Conservation (phyloP, 1,284 basidiomycete genomes). For the Irpex sp. region DNA sequence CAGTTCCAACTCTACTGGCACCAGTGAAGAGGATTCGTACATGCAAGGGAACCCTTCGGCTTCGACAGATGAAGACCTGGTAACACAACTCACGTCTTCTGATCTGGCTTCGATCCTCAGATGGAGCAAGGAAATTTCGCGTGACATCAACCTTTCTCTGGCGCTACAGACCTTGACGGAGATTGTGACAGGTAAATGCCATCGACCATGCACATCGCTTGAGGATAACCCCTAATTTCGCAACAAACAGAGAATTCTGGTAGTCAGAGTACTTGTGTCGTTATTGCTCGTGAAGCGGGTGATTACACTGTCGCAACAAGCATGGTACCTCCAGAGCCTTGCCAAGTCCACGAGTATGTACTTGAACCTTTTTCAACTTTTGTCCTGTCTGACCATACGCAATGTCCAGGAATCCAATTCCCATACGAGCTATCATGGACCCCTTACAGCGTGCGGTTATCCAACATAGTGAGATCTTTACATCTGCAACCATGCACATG, state of each 20-base stretch:
- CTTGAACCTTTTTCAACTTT: neutral
- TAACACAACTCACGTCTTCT: slow-evolving; percentile 44
- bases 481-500: neutral
- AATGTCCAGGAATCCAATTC: slow-evolving; percentile 46
- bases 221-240: neutral
- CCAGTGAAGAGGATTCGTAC: slow-evolving; percentile 21
- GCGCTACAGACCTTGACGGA: slow-evolving; percentile 64
- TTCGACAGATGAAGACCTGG: slow-evolving; percentile 43
- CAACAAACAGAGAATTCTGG: slow-evolving; percentile 48
- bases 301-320: slow-evolving; percentile 66
- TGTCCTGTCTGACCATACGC: neutral
- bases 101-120: slow-evolving; percentile 60
- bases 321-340: slow-evolving; percentile 51
- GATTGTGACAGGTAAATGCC: slow-evolving; percentile 51
- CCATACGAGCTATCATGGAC: slow-evolving; percentile 52
- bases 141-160: slow-evolving; percentile 57
- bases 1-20: slow-evolving; percentile 21
- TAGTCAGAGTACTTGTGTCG: slow-evolving; percentile 61
- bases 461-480: slow-evolving; percentile 44
- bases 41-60: slow-evolving; percentile 29
- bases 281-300: slow-evolving; percentile 60
- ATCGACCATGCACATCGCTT: neutral
- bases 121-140: slow-evolving; percentile 69
- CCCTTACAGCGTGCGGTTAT: slow-evolving; percentile 61
- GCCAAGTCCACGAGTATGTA: slow-evolving; percentile 62